Evolutionary conservation across 179 eudicot genomes (phyloP), one percentile per base, ranked within the genome.

Genomic region (Camellia oleifera): DNA sequence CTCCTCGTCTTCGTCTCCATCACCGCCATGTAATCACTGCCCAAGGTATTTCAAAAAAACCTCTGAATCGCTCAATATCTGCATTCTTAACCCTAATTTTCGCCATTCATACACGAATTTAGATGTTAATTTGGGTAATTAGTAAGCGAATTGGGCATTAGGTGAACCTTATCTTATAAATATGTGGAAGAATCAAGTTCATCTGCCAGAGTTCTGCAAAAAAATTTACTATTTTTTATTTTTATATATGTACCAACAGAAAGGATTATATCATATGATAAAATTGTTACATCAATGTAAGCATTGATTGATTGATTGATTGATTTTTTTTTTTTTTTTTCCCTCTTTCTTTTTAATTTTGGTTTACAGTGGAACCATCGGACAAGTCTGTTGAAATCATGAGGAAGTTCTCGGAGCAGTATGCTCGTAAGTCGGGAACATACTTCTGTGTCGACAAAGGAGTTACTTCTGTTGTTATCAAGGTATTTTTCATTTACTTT

Each of bases 391-490:
- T 94, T 44, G 98, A 94, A 72, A 88, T 94, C 62, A 92, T 94
- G 98, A 93, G 98, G 90, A 94, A 94, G 77, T 94, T 94, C 78
- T 94, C 98, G n/a, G 98, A 94, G 91, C 97, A 94, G 85, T 94
- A 87, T 85, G 95, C 96, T 32, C 95, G 98, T 48, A 91, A 78
- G 85, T 94, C 98, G 0, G 93, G 86, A 54, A 94, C 98, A 44
- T 94, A 90, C 75, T 94, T 94, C 78, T 94, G 98, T 57, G 92
- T 82, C 62, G 97, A 94, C 84, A 94, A 94, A 84, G 89, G 97
- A 69, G 98, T 94, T 79, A 94, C 98, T 23, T 88, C 98, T 75
- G 98, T 94, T 79, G 98, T 94, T 66, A 93, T 94, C 85, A 94
- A 94, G 97, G 98, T 94, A 88, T 42, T 74, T 0, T 66, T 64